These are phyloP conservation scores for Tetratostichococcus sp. DNA, from an alignment of 139 green algal species.

Conservation along the genomic window DNA sequence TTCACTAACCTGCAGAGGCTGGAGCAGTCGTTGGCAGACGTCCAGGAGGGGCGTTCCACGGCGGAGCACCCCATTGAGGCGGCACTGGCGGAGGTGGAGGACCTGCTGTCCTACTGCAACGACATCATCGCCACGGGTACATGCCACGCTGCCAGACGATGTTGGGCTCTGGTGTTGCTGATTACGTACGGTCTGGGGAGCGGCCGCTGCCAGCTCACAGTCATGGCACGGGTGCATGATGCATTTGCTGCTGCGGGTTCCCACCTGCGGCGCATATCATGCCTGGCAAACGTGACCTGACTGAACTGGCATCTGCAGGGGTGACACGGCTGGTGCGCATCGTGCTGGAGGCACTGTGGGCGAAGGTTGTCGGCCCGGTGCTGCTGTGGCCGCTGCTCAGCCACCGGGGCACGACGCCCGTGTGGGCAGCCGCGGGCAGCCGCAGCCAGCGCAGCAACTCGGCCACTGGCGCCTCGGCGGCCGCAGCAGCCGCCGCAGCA, in stretches of 20 bases:
- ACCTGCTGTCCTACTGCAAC: constrained; percentile 89
- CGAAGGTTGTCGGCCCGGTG: constrained; percentile 46
- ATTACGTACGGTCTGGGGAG: too few species aligned
- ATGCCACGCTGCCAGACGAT: not conserved
- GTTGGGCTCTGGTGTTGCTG: too few species aligned
- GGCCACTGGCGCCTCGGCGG: not conserved
- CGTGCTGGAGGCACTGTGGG: constrained; percentile 58
- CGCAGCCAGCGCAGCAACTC: not conserved
- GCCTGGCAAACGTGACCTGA: too few species aligned
- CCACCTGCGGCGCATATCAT: too few species aligned
- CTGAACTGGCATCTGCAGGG: constrained; percentile 19
- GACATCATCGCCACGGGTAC: constrained; percentile 79
- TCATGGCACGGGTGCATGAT: too few species aligned
- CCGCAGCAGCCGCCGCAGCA: not conserved
- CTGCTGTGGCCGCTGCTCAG: constrained; percentile 64
- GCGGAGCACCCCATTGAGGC: constrained; percentile 63
- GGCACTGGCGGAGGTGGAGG: constrained; percentile 84
- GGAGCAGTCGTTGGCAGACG: constrained; percentile 31
- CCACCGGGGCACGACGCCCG: not conserved
- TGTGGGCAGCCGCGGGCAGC: not conserved
- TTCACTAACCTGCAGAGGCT: constrained; percentile 34
- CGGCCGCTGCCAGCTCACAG: too few species aligned
- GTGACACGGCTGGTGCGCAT: constrained; percentile 17
- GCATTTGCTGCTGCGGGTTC: too few species aligned
- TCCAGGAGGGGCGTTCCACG: constrained; percentile 27